These are phyloP conservation scores for Cetraspora pellucida DNA, from an alignment of 192 early-diverging fungal genomes.

Conservation along the genomic window DNA sequence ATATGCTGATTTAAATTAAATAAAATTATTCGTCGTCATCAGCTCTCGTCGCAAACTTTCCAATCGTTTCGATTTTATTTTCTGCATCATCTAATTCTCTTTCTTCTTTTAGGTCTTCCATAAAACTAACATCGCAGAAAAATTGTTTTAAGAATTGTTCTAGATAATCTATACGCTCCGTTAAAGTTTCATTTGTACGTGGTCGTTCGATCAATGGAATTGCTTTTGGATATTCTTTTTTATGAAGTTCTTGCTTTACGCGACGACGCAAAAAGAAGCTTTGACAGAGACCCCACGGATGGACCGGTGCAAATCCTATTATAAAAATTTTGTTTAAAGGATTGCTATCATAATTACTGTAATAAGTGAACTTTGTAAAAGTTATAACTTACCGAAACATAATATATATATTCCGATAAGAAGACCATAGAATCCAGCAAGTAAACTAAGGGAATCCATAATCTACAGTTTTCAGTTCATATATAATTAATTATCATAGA, in stretches of 20 bases:
- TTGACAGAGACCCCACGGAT: slow-evolving; percentile 26
- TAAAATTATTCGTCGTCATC: too few relatives aligned
- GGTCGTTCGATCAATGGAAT: slow-evolving; percentile 19
- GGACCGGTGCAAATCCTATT: slow-evolving; percentile 8
- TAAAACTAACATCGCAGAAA: slow-evolving; percentile 14
- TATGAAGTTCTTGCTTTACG: background rate
- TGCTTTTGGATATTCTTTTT: slow-evolving; percentile 13
- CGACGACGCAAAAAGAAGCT: background rate
- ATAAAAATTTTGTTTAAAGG: background rate
- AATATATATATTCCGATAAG: slow-evolving; percentile 26
- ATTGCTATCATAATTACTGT: background rate
- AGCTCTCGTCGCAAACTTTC: too few relatives aligned
- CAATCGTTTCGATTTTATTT: background rate
- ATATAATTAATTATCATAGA: background rate
- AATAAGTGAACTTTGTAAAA: background rate
- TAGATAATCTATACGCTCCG: background rate
- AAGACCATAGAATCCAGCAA: slow-evolving; percentile 28
- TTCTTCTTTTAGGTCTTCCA: background rate
- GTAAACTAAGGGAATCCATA: slow-evolving; percentile 18
- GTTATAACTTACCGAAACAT: slow-evolving; percentile 7
- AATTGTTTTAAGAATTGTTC: slow-evolving; percentile 27
- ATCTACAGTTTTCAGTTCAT: background rate
- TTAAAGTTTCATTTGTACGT: background rate
- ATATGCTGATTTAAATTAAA: too few relatives aligned
- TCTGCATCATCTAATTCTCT: background rate